Evolutionary conservation across 139 green algal species (phyloP).

Genomic region (Mychonastes homosphaera): DNA sequence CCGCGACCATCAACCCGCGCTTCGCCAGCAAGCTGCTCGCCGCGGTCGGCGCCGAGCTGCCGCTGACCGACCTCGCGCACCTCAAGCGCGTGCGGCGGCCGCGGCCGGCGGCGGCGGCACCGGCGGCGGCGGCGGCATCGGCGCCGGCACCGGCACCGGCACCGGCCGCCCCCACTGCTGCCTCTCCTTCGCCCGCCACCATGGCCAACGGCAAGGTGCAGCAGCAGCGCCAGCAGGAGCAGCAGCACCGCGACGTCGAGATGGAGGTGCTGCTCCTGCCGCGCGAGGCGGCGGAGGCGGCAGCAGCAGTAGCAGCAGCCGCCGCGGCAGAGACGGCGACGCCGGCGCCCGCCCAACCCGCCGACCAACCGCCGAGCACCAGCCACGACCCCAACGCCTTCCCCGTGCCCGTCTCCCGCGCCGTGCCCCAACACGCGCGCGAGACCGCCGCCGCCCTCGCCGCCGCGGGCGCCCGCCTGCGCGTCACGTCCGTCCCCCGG

Average conservation of each 20-base stretch:
- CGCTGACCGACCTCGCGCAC: constrained; percentile 39
- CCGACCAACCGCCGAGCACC: background rate
- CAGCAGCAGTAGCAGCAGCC: background rate
- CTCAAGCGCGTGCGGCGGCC: constrained; percentile 49
- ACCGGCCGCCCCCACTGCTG: no score
- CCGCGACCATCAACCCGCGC: constrained; percentile 20
- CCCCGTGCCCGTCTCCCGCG: no score
- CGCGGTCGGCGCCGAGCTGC: constrained; percentile 7
- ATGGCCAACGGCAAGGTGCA: background rate
- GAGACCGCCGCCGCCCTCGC: background rate
- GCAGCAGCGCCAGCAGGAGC: background rate
- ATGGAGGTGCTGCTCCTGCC: background rate
- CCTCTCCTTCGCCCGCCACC: background rate
- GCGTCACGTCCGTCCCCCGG: constrained; percentile 26
- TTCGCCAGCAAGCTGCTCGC: constrained; percentile 27
- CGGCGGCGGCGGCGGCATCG: background rate
- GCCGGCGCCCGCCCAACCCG: background rate
- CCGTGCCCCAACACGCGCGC: background rate
- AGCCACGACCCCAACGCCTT: background rate
- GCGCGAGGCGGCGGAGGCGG: background rate
- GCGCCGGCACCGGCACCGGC: background rate
- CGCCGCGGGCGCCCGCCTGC: constrained; percentile 1
- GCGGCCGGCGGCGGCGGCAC: constrained; percentile 5
- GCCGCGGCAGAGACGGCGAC: no score
- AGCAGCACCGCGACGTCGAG: background rate